These are phyloP conservation scores for Breynia disticha DNA, from an alignment of 441 rosid genomes.

Conservation along the genomic window DNA sequence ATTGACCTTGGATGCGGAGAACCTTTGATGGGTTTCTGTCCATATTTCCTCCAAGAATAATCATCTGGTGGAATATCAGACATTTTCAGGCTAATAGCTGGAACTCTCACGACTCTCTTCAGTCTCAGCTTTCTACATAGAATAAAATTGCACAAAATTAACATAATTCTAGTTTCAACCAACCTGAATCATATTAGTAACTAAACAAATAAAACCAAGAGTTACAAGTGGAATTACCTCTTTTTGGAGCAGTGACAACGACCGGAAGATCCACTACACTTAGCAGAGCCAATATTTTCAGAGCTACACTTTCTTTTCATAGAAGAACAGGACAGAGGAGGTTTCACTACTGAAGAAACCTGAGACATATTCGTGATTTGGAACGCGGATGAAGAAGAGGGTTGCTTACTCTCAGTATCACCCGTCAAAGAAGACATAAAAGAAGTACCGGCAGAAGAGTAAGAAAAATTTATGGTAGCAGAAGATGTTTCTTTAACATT, in stretches of 20 bases:
- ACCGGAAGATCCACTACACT: constrained; percentile 51
- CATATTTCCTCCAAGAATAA: constrained; percentile 74
- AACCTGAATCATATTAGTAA: neutral
- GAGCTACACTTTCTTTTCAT: constrained; percentile 54
- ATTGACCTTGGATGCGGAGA: constrained; percentile 68
- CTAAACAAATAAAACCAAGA: neutral
- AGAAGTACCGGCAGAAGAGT: constrained; percentile 41
- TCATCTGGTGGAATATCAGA: constrained; percentile 75
- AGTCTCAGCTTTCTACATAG: constrained; percentile 44
- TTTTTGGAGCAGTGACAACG: constrained; percentile 76
- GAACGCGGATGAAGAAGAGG: constrained; percentile 42
- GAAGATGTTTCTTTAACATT: constrained; percentile 38
- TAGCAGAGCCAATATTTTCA: constrained; percentile 43
- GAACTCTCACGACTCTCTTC: constrained; percentile 57
- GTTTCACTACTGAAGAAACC: constrained; percentile 40
- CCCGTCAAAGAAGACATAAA: constrained; percentile 39
- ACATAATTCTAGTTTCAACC: too few relatives aligned
- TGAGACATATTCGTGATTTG: constrained; percentile 45
- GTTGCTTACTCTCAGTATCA: constrained; percentile 37
- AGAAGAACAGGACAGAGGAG: constrained; percentile 42
- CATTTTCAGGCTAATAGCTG: constrained; percentile 61
- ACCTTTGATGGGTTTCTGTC: constrained; percentile 80
- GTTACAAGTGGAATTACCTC: constrained; percentile 23
- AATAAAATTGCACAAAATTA: constrained; percentile 7
- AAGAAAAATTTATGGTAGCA: constrained; percentile 53